Evolutionary conservation across 106 monocot genomes (phyloP).

Genomic region (Hemerocallis citrina): DNA sequence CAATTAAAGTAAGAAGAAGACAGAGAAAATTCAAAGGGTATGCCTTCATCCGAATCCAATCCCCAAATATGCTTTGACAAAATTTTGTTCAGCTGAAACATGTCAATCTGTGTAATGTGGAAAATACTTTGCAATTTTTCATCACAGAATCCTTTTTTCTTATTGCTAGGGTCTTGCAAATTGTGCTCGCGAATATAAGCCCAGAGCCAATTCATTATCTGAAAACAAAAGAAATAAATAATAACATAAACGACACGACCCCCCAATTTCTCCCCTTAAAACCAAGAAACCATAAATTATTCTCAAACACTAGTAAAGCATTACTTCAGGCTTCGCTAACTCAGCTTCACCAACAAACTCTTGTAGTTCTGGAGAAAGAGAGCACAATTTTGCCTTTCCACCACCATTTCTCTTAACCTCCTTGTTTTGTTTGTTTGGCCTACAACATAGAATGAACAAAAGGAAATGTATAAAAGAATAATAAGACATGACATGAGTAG

Average conservation of each 20-base stretch:
- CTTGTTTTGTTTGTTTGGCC: slow-evolving; percentile 24
- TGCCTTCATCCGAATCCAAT: slow-evolving; percentile 53
- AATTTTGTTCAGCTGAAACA: slow-evolving; percentile 99
- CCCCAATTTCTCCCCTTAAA: neutral
- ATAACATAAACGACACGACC: neutral
- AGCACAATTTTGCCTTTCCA: slow-evolving; percentile 75
- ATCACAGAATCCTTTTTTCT: slow-evolving; percentile 76
- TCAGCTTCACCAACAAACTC: slow-evolving; percentile 72
- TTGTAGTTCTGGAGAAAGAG: slow-evolving; percentile 84
- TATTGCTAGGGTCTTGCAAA: slow-evolving; percentile 88
- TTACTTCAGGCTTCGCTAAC: slow-evolving; percentile 95
- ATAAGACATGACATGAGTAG: too few relatives aligned
- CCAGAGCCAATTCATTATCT: slow-evolving; percentile 94
- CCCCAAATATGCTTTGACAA: slow-evolving; percentile 93
- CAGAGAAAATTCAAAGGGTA: neutral
- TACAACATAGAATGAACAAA: slow-evolving; percentile 10
- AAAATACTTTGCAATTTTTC: slow-evolving; percentile 60
- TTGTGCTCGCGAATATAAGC: slow-evolving; percentile 79
- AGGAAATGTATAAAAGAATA: too few relatives aligned
- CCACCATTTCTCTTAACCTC: slow-evolving; percentile 71
- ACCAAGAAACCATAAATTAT: too few relatives aligned
- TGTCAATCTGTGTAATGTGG: slow-evolving; percentile 78
- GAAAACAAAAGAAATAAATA: slow-evolving; percentile 12
- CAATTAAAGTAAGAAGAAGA: too few relatives aligned
- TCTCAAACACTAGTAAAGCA: neutral